Percentiles rank a stretch among this genome's conserved stretches.
These are phyloP conservation scores for Rhodotorula graminis DNA, from an alignment of 768 basidiomycete species.

Conservation along the genomic window DNA sequence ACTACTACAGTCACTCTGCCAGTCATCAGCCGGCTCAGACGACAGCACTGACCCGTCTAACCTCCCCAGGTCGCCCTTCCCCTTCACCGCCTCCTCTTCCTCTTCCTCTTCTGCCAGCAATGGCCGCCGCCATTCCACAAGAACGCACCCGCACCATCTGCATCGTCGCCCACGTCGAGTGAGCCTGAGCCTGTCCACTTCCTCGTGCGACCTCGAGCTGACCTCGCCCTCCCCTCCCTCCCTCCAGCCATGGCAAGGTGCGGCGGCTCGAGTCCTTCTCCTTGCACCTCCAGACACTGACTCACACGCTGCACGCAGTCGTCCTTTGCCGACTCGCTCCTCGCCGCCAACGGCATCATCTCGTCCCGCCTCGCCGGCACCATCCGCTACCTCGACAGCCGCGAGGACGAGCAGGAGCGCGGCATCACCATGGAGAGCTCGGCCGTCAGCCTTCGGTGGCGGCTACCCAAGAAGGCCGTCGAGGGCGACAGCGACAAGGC, in stretches of 20 bases:
- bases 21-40: no score
- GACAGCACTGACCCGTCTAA: no score
- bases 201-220: neutral
- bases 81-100: neutral
- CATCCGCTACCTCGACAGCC: constrained; percentile 86
- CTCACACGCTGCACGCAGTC: constrained; percentile 52
- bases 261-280: neutral
- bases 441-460: constrained; percentile 82
- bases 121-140: constrained; percentile 15
- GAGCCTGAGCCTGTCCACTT: neutral
- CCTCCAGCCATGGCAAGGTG: constrained; percentile 35
- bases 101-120: neutral
- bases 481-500: constrained; percentile 9
- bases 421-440: constrained; percentile 99
- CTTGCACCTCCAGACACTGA: neutral
- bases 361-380: constrained; percentile 91
- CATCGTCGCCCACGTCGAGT: constrained; percentile 39
- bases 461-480: constrained; percentile 54
- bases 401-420: constrained; percentile 94
- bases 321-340: constrained; percentile 85
- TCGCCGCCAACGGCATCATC: constrained; percentile 97
- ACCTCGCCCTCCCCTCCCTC: neutral
- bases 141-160: constrained; percentile 29
- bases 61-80: no score
- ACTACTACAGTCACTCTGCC: no score